These are phyloP conservation scores for Hemileccinum impolitum DNA, from an alignment of 768 basidiomycete genomes.

Conservation along the genomic window DNA sequence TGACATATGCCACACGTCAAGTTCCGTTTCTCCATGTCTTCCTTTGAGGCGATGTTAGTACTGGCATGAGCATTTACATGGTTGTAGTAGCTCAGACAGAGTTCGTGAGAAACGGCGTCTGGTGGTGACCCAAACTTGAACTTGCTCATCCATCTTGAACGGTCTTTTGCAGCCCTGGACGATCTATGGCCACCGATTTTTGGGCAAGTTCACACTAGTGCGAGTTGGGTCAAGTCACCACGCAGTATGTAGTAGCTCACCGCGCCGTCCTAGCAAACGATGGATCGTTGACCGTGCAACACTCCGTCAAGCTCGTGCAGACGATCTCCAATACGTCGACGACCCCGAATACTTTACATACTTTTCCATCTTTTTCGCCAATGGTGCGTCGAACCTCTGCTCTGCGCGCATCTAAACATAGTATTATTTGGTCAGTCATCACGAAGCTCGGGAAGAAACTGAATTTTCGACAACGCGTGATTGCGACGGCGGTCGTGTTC, in stretches of 20 bases:
- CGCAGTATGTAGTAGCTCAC: slow-evolving; percentile 12
- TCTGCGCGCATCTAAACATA: too few species aligned
- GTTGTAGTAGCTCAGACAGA: too few species aligned
- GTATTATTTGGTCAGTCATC: slow-evolving; percentile 52
- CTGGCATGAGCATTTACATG: too few species aligned
- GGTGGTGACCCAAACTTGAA: too few species aligned
- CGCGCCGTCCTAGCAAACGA: slow-evolving; percentile 54
- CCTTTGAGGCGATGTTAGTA: too few species aligned
- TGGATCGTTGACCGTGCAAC: slow-evolving; percentile 87
- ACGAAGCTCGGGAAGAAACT: slow-evolving; percentile 85
- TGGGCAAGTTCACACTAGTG: slow-evolving; percentile 92
- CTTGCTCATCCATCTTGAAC: too few species aligned
- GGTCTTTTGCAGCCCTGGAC: background rate
- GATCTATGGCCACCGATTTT: slow-evolving; percentile 80
- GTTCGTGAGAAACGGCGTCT: too few species aligned
- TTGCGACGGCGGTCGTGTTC: slow-evolving; percentile 92
- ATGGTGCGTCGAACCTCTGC: slow-evolving; percentile 47
- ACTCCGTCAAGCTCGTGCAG: slow-evolving; percentile 64
- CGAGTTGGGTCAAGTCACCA: slow-evolving; percentile 26
- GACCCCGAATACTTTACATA: slow-evolving; percentile 77
- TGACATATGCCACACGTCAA: too few species aligned
- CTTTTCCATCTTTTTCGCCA: slow-evolving; percentile 85
- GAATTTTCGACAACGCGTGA: slow-evolving; percentile 90
- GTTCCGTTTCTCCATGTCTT: too few species aligned
- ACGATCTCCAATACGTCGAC: slow-evolving; percentile 81